Base-by-base conservation (phyloP, 176 grass and related monocot species). In the Phoenix roebelenii region DNA sequence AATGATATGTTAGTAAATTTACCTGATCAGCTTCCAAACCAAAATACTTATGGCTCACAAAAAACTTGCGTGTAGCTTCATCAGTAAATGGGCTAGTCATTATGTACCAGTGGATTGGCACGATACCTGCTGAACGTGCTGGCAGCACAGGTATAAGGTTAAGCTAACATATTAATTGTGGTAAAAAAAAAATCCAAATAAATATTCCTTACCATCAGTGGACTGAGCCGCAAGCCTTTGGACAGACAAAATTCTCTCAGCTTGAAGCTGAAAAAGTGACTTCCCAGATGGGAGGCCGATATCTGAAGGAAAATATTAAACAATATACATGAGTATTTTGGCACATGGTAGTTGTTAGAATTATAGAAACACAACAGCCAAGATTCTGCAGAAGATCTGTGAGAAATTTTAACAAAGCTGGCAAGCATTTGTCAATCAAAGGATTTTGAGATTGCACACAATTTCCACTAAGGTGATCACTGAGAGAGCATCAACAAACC, bases 51-150 rank as follows among this genome's bases (percentile, higher is more conserved):
- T 55, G 76, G 25, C 69, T 92, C 70, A 88, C 80, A 58, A 98
- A 98, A 57, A 83, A 98, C 62, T 92, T 98, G 76, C 57, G 87
- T 51, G 87, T 98, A 65, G 76, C 54, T 63, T 72, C 83, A 85
- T 98, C 77, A 1, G 81, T 98, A 49, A 98, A 98, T 26, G 93
- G 93, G 55, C 93, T 98, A 51, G 93, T 98, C 93, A 98, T 98
- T 81, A 98, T 85, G 75, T 98, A 98, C 84, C 84, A 98, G 61
- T 85, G 87, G 22, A 98, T 92, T 5, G 70, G 87, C 74, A 76
- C 57, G 61, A 44, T 66, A 65, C 71, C 71, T 71, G 66, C 60
- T 1, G 83, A 80, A 76, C 57, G 81, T 95, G 74, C 32, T 71
- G 64, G n/a, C 17, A 72, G 64, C 3, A 30, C 55, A 29, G 4